These are phyloP conservation scores for Talaromyces islandicus DNA, from an alignment of 2,329 filamentous ascomycete species.

Conservation along the genomic window DNA sequence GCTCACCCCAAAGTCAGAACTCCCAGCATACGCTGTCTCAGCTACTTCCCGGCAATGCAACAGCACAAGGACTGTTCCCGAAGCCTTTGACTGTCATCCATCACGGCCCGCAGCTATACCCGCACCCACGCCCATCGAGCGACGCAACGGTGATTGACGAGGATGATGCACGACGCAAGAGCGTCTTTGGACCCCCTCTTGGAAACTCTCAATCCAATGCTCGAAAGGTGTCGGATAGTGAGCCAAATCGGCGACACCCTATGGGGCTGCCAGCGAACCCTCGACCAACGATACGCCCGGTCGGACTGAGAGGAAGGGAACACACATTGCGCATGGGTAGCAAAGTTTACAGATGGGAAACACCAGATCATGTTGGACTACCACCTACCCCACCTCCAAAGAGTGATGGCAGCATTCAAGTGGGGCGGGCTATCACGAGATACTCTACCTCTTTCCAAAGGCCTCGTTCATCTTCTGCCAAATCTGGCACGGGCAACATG, in stretches of 20 bases:
- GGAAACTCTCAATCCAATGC: conserved; percentile 4
- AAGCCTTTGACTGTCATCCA: conserved; percentile 30
- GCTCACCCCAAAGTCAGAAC: conserved; percentile 24
- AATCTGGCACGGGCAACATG: neutral
- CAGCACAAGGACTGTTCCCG: conserved; percentile 28
- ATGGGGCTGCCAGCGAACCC: conserved; percentile 30
- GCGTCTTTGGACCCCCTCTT: conserved; percentile 13
- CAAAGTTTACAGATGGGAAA: conserved; percentile 7
- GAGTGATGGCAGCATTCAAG: neutral
- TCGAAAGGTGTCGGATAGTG: conserved; percentile 2
- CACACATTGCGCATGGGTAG: neutral
- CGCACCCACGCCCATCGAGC: conserved; percentile 19
- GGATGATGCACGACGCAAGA: conserved; percentile 20
- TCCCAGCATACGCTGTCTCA: conserved; percentile 34
- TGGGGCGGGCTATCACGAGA: neutral
- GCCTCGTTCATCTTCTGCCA: neutral
- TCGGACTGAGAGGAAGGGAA: conserved; percentile 14
- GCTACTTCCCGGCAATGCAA: conserved; percentile 24
- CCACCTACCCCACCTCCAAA: neutral
- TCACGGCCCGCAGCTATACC: conserved; percentile 5
- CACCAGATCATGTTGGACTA: neutral
- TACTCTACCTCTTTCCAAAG: neutral
- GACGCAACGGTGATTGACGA: conserved; percentile 34
- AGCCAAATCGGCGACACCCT: neutral
- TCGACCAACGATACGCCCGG: conserved; percentile 27